Conservation (phyloP, 2,329 filamentous ascomycete genomes). For the Diplocarpon mali region DNA sequence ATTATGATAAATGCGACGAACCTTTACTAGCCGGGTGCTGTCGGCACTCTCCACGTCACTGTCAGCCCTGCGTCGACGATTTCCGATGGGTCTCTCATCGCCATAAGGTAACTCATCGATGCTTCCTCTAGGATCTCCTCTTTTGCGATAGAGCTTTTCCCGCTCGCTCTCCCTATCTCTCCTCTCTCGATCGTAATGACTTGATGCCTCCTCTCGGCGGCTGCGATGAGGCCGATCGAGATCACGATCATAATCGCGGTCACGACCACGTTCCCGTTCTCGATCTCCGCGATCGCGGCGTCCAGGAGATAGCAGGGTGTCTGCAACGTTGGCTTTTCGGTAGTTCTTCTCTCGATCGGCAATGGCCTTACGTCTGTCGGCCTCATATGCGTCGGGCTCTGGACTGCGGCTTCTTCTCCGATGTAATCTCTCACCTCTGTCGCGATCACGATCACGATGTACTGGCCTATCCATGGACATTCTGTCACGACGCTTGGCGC, state of each 20-base stretch:
- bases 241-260: conserved; percentile 25
- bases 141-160: conserved; percentile 77
- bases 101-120: conserved; percentile 89
- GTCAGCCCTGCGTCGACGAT: conserved; percentile 67
- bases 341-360: conserved; percentile 91
- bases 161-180: conserved; percentile 83
- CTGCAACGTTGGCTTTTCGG: conserved; percentile 64
- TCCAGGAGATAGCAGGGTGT: conserved; percentile 40
- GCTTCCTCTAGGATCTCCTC: conserved; percentile 62
- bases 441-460: conserved; percentile 30
- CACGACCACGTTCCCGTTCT: conserved; percentile 29
- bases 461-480: conserved; percentile 34
- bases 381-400: conserved; percentile 91
- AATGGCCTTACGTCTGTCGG: conserved; percentile 85
- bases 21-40: conserved; percentile 55
- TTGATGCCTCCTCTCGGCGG: conserved; percentile 48
- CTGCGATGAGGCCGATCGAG: conserved; percentile 33
- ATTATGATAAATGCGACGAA: conserved; percentile 8
- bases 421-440: conserved; percentile 57
- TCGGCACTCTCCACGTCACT: conserved; percentile 57
- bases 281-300: conserved; percentile 22
- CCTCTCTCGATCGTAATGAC: conserved; percentile 74
- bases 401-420: conserved; percentile 71
- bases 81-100: conserved; percentile 52
- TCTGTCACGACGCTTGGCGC: conserved; percentile 46